These are phyloP conservation scores for Clausena lansium DNA, from an alignment of 345 rosid species.

Conservation along the genomic window DNA sequence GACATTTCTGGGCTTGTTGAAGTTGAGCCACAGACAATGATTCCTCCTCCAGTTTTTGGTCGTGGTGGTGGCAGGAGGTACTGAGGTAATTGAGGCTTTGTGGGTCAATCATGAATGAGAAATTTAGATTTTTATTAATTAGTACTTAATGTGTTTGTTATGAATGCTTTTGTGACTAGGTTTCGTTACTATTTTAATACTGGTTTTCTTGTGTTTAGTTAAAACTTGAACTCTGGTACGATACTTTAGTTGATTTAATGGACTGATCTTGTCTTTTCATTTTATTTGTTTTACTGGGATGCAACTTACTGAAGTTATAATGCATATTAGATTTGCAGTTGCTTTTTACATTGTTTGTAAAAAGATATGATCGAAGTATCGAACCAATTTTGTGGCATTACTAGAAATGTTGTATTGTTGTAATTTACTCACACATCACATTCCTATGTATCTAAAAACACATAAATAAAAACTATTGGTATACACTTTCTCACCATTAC, in stretches of 20 bases:
- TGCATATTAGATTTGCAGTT: neutral
- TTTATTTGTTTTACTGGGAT: neutral
- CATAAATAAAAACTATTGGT: too few relatives aligned
- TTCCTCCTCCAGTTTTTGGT: slow-evolving; percentile 30
- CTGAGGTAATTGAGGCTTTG: slow-evolving; percentile 7
- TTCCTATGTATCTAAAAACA: too few relatives aligned
- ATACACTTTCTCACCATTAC: too few relatives aligned
- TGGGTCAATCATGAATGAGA: neutral
- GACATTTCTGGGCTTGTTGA: slow-evolving; percentile 55
- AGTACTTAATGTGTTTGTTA: neutral
- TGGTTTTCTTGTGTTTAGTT: neutral
- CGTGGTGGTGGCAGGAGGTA: slow-evolving; percentile 36
- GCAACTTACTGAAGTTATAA: neutral
- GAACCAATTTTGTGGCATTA: too few relatives aligned
- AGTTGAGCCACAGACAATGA: slow-evolving; percentile 47
- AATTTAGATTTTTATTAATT: neutral
- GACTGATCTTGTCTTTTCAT: neutral
- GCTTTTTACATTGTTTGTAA: neutral
- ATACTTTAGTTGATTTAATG: neutral
- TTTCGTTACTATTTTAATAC: slow-evolving; percentile 2
- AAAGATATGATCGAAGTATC: too few relatives aligned
- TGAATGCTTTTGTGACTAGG: slow-evolving; percentile 7
- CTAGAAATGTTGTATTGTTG: too few relatives aligned
- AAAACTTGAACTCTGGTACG: neutral
- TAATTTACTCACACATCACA: too few relatives aligned